Evolutionary conservation across 371 early-diverging fungal genomes (phyloP), one percentile per base, ranked within the genome.

Genomic region (Lichtheimia hyalospora): DNA sequence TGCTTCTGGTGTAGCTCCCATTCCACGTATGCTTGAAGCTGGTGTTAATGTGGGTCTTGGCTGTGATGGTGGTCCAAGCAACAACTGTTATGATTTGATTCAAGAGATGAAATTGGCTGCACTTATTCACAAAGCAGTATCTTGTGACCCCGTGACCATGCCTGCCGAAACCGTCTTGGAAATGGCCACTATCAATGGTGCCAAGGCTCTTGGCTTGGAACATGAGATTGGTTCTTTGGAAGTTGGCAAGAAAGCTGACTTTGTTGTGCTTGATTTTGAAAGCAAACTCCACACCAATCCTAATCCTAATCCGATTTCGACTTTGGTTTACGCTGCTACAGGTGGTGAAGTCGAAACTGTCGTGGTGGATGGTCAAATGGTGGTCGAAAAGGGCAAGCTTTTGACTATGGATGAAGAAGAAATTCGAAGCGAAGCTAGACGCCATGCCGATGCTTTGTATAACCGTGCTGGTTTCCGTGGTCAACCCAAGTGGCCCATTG

Each of bases 111-210:
- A 67, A 20, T 23, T 67, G 53, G 67, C 67, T 40, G 67, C 67
- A 28, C 44, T 56, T 21, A 44, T 67, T 18, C 67, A 67, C 48
- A 67, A 67, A 27, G 67, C 62, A 12, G 63, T 67, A 12, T 59
- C 67, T 14, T 62, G 62, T 24, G 43, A 67, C 46, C 67, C 67
- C 3, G 49, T 59, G 8, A 62, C 62, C 7, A 62, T 67, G 63
- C 60, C 67, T 5, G 67, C 67, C 12, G 67, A 67, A 27, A 59
- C 62, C 23, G 61, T 67, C 3, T 44, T 67, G 48, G 67, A 67
- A 39, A 67, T 67, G 67, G 67, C 67, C 3, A 67, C 67, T 27
- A 62, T 67, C 59, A 67, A 67, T 54, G 67, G 67, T 40, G 67
- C 67, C 46, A 62, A 62, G 42, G 67, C 67, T 52, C 50, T 67